Conservation (phyloP, 768 basidiomycete species). For the Antrodiella citrinella region DNA sequence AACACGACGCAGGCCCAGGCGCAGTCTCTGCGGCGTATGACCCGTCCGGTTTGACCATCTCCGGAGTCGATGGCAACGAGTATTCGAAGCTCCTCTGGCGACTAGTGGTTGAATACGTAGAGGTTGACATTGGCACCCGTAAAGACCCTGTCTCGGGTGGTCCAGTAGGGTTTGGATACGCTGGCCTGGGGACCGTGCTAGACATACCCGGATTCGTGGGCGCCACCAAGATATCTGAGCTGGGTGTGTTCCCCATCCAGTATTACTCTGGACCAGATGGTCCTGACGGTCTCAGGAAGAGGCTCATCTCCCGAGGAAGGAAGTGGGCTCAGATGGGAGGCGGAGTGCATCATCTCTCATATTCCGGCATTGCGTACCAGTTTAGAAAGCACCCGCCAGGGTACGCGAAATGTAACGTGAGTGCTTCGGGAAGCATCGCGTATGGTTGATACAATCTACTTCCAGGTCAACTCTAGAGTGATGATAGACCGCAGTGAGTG, state of each 20-base stretch:
- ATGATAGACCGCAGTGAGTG: slow-evolving; percentile 52
- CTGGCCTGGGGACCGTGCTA: slow-evolving; percentile 21
- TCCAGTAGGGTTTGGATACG: slow-evolving; percentile 15
- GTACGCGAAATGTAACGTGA: slow-evolving; percentile 41
- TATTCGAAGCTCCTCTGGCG: slow-evolving; percentile 34
- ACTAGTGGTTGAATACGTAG: slow-evolving; percentile 47
- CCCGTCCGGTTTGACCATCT: slow-evolving; percentile 13
- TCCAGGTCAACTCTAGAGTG: slow-evolving; percentile 47
- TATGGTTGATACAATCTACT: not conserved
- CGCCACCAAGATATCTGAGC: slow-evolving; percentile 37
- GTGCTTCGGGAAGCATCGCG: not conserved
- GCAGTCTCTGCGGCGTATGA: slow-evolving; percentile 14
- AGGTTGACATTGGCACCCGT: slow-evolving; percentile 25
- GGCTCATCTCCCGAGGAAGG: slow-evolving; percentile 40
- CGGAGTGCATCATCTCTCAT: slow-evolving; percentile 50
- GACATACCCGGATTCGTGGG: slow-evolving; percentile 39
- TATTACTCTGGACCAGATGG: slow-evolving; percentile 35
- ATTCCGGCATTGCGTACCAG: slow-evolving; percentile 41
- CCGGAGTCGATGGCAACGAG: slow-evolving; percentile 7
- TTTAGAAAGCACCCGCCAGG: slow-evolving; percentile 21
- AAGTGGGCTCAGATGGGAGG: slow-evolving; percentile 44
- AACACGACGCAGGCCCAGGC: slow-evolving; percentile 10
- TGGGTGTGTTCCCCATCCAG: slow-evolving; percentile 46
- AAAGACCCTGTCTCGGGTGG: slow-evolving; percentile 3
- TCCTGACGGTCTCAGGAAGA: slow-evolving; percentile 32